Conservation (phyloP, 371 early-diverging fungal species). For the Choanephora cucurbitarum region DNA sequence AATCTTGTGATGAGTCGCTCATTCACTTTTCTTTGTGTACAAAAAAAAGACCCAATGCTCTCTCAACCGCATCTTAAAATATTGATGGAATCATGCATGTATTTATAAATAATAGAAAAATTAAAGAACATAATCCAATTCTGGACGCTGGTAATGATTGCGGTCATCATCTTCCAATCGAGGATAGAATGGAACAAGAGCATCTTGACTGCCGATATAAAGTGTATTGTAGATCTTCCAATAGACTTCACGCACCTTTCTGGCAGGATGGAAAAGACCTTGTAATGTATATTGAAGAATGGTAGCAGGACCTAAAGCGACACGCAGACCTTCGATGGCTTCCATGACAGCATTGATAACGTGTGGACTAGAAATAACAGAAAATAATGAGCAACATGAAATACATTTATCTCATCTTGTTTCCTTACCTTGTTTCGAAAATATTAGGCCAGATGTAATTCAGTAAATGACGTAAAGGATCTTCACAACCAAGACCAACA, state of each 20-base stretch:
- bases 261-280: slow-evolving; percentile 98
- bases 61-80: too few relatives aligned
- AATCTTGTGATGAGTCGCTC: too few relatives aligned
- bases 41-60: too few relatives aligned
- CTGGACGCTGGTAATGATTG: slow-evolving; percentile 76
- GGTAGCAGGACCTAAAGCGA: slow-evolving; percentile 86
- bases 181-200: slow-evolving; percentile 90
- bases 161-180: slow-evolving; percentile 80
- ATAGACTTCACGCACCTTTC: slow-evolving; percentile 94
- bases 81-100: too few relatives aligned
- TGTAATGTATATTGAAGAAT: slow-evolving; percentile 89
- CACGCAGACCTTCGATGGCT: slow-evolving; percentile 92
- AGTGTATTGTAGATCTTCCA: slow-evolving; percentile 97
- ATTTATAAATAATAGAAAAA: slow-evolving; percentile 1
- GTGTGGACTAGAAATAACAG: slow-evolving; percentile 68
- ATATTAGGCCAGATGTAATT: slow-evolving; percentile 98
- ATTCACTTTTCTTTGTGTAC: too few relatives aligned
- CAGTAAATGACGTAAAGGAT: slow-evolving; percentile 89
- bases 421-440: slow-evolving; percentile 80
- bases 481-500: slow-evolving; percentile 91
- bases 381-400: slow-evolving; percentile 1
- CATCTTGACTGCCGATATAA: slow-evolving; percentile 93
- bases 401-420: neutral
- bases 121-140: slow-evolving; percentile 65
- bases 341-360: slow-evolving; percentile 97